Evolutionary conservation across 345 rosid genomes (phyloP), one percentile per base, ranked within the genome.

Genomic region (Geranium brycei): DNA sequence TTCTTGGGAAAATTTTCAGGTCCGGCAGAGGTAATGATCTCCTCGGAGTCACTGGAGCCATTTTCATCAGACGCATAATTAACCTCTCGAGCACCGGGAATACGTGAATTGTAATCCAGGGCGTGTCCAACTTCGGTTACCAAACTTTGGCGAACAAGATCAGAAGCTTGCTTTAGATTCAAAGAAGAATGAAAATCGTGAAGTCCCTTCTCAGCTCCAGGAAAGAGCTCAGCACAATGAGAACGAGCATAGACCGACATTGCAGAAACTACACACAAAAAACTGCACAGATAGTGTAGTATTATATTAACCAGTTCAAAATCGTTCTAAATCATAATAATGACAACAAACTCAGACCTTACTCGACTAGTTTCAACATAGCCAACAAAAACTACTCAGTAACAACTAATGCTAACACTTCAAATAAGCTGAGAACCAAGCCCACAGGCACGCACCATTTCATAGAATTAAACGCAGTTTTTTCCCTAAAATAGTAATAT

Each of bases 41-140:
- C 82, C 59, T 66, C 68, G 53, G 38, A 69, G 66, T 69, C 78
- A 62, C 71, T 77, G 19, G 67, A 61, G 66, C 70, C 76, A 60
- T 79, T 81, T 17, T 73, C 73, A 59, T 76, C 83, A 55, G 76
- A 75, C 57, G 66, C 17, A 62, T 41, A 56, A 23, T 31, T 38
- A 23, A 15, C 16, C 19, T 69, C 86, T 57, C 62, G 73, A 32
- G 63, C 60, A 68, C 72, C 76, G 55, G 79, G 65, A 53, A 78
- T 58, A 19, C 23, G 66, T 12, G 64, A 66, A 60, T 64, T 58
- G 51, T 70, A 55, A 17, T 56, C 51, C 41, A 72, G 55, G 12
- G 66, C 72, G 59, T 66, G 72, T 58, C 73, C 78, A 31, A 75
- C 64, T 62, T 75, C 82, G 65, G 76, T 74, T 60, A 77, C 76